Evolutionary conservation across 108 stramenopile species (phyloP), one percentile per base, ranked within the genome.

Genomic region (Licmophora abbreviata): DNA sequence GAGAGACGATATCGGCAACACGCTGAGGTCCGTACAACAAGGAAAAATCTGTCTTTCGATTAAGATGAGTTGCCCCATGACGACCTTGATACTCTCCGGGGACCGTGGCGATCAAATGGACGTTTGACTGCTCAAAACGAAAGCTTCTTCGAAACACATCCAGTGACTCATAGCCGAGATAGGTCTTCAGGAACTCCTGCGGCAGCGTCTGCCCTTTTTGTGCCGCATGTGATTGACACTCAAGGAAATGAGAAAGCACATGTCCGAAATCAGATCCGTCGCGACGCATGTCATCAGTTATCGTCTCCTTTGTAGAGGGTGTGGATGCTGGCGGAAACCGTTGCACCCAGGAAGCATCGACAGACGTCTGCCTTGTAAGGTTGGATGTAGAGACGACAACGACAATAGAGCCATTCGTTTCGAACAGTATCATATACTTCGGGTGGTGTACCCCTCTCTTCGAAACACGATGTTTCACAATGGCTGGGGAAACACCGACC

Each of bases 281-380:
- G 9, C 37, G 31, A 31, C 51, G 3, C 25, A 21, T 21, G 3
- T 46, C 44, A 14, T 46, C 5, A 1, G 20, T 21, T 21, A 46
- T 21, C 59, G 64, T 24, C n/a, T 23, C 28, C 22, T 31, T 47
- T 12, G 20, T 25, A 6, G 48, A 27, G 29, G 48, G 18, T 6
- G 48, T 48, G 17, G 22, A 30, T 33, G 54, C 15, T 12, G 68
- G 60, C 30, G 57, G 44, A 63, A 87, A 82, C 9, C 85, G 75
- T 51, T 85, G 88, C 8, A 90, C 49, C 88, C 88, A 90, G n/a
- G 68, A 63, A 17, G 69, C 83, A 63, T 90, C 88, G 14, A 66
- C 41, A 10, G 83, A 58, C 15, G 29, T 32, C 29, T 66, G 68
- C 3, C 48, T 46, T 24, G 83, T 70, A 8, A 85, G 38, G 44